Percentiles rank a stretch among this genome's conserved stretches.
These are phyloP conservation scores for Suhomyces atakaporum DNA, from an alignment of 1,139 yeast species.

Conservation along the genomic window DNA sequence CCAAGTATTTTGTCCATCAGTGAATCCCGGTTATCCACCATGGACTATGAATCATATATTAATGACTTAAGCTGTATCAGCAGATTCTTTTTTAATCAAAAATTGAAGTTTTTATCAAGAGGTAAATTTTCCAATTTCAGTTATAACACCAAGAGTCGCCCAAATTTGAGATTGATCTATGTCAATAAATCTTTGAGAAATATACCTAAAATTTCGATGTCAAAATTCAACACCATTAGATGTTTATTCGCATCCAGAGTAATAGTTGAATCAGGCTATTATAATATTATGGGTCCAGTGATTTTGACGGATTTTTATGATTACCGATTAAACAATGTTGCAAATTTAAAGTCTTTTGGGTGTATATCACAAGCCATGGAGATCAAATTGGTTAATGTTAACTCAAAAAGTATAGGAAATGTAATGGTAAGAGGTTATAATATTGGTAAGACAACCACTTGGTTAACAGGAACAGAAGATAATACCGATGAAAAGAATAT, in stretches of 20 bases:
- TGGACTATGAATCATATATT: constrained; percentile 11
- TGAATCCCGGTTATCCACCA: constrained; percentile 15
- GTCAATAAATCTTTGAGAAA: constrained; percentile 28
- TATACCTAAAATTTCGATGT: constrained; percentile 22
- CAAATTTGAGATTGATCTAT: constrained; percentile 43
- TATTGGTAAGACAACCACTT: constrained; percentile 51
- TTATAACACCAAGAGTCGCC: constrained; percentile 2
- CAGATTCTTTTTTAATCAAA: constrained; percentile 20
- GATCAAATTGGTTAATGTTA: constrained; percentile 42
- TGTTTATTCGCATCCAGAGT: constrained; percentile 52
- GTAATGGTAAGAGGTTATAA: constrained; percentile 65
- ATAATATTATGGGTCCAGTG: constrained; percentile 58
- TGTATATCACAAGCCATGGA: constrained; percentile 54
- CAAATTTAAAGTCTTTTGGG: constrained; percentile 34
- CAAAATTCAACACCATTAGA: constrained; percentile 44
- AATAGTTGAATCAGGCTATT: constrained; percentile 51
- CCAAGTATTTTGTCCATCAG: constrained; percentile 30
- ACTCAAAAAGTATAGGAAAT: constrained; percentile 45
- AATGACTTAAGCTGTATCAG: constrained; percentile 16
- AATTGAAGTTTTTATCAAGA: constrained; percentile 28
- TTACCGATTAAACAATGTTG: constrained; percentile 44
- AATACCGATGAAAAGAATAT: constrained; percentile 14
- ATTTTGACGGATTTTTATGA: constrained; percentile 63
- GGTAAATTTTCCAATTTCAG: constrained; percentile 29
- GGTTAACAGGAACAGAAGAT: constrained; percentile 12